Conservation (phyloP, 768 basidiomycete species). For the Tricholomella constricta region DNA sequence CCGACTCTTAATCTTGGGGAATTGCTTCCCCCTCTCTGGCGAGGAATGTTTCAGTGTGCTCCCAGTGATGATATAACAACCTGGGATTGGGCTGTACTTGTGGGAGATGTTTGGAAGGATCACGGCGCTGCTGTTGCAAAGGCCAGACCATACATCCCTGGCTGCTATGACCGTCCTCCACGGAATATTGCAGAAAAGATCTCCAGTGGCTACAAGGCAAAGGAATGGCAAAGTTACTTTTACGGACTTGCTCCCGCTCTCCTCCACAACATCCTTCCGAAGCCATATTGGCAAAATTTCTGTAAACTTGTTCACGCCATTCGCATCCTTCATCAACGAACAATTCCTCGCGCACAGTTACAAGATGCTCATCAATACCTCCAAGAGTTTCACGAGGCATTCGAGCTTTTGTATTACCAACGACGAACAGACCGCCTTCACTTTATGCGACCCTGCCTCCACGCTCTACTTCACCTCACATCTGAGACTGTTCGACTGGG, state of each 20-base stretch:
- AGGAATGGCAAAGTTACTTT: conserved; percentile 34
- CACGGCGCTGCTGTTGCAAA: conserved; percentile 36
- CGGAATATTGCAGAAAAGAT: conserved; percentile 44
- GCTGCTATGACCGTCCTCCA: conserved; percentile 42
- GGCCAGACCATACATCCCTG: conserved; percentile 35
- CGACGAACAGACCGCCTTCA: conserved; percentile 28
- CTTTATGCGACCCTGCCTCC: conserved; percentile 33
- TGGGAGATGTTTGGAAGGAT: conserved; percentile 26
- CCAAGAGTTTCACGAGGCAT: too few species aligned
- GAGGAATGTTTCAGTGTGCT: conserved; percentile 21
- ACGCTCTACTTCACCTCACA: conserved; percentile 29
- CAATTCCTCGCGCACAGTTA: too few species aligned
- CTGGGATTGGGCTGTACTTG: conserved; percentile 35
- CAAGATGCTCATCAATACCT: too few species aligned
- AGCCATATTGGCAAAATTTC: conserved; percentile 29
- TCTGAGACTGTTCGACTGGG: conserved; percentile 25
- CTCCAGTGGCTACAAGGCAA: conserved; percentile 39
- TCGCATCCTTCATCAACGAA: too few species aligned
- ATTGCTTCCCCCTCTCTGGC: conserved; percentile 35
- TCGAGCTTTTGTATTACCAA: conserved; percentile 36
- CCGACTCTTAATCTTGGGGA: conserved; percentile 37
- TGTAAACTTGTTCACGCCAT: conserved; percentile 33
- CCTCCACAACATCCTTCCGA: conserved; percentile 27
- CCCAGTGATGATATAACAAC: conserved; percentile 10
- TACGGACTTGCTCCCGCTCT: conserved; percentile 36